Evolutionary conservation across 768 basidiomycete genomes (phyloP), one percentile per base, ranked within the genome.

Genomic region (Sporobolomyces roseus): DNA sequence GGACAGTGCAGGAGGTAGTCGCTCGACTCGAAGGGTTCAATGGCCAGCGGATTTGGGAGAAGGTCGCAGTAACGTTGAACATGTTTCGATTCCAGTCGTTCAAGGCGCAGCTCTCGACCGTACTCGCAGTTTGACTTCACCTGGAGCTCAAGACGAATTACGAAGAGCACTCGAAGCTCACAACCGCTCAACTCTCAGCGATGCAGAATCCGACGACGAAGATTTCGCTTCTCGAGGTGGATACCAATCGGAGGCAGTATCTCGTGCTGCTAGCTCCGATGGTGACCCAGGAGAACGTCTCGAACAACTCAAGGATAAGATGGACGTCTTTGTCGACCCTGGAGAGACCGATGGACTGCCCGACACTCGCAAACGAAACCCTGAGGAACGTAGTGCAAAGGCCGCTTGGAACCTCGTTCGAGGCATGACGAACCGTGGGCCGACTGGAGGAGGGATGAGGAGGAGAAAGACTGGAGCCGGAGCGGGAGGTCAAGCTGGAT

Each of bases 341-440:
- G 77, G 82, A 54, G 89, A 90, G 77, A 83, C 81, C 54, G 85
- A 84, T 45, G 88, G 88, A 0, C 77, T 90, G 32, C 85, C 85
- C 0, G 81, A 82, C 45, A 74, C 81, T 17, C 75, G 77, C 46
- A 75, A 50, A 30, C 46, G 61, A 54, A 38, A 71, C 27, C 61
- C 65, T 38, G 61, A 72, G 50, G 66, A 66, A 59, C 4, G 50
- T 52, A 63, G 50, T 41, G 30, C 74, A 61, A 71, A 71, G 51
- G 61, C 70, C 10, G 75, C 73, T 21, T 66, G 74, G 49, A 50
- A 55, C 29, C 73, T 66, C 52, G 68, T 73, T 16, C 52, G 68
- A 38, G 52, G 55, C 33, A 54, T 68, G 46, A 65, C 64, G 29
- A 3, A 14, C 0, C 33, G 36, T 1, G 63, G 63, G 2, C 38